These are phyloP conservation scores for Myxozyma kluyveri DNA, from an alignment of 805 yeast genomes.

Conservation along the genomic window DNA sequence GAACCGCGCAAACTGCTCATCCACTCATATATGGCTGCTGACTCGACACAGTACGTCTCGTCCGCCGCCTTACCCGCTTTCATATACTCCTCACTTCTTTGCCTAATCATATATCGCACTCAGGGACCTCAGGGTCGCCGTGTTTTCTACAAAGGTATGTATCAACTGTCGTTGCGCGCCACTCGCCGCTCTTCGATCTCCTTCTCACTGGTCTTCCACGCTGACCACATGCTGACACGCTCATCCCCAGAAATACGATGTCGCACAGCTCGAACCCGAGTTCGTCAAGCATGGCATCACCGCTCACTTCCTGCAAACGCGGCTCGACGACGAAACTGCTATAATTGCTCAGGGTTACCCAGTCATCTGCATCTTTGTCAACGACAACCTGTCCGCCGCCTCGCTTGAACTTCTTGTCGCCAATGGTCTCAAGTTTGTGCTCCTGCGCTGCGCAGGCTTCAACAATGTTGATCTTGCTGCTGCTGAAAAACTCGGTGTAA, in stretches of 20 bases:
- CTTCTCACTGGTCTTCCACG: background rate
- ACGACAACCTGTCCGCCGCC: slow-evolving; percentile 26
- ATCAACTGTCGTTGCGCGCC: background rate
- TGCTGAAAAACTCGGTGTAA: slow-evolving; percentile 28
- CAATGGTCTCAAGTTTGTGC: slow-evolving; percentile 28
- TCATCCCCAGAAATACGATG: slow-evolving; percentile 26
- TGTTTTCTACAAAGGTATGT: slow-evolving; percentile 31
- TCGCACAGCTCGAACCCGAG: slow-evolving; percentile 25
- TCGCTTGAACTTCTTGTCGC: slow-evolving; percentile 23
- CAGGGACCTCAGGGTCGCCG: slow-evolving; percentile 22
- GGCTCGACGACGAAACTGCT: slow-evolving; percentile 30
- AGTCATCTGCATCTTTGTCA: slow-evolving; percentile 33
- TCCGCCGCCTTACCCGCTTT: too few relatives aligned
- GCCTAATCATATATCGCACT: too few relatives aligned
- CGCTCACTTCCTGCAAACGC: slow-evolving; percentile 15
- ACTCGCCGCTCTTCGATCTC: background rate
- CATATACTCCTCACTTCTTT: too few relatives aligned
- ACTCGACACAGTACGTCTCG: too few relatives aligned
- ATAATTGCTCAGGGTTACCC: slow-evolving; percentile 28
- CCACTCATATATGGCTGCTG: too few relatives aligned
- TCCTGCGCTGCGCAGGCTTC: slow-evolving; percentile 34
- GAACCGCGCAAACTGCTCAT: too few relatives aligned
- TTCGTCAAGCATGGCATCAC: slow-evolving; percentile 18
- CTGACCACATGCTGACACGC: background rate
- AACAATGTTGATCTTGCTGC: slow-evolving; percentile 33